Evolutionary conservation across 2,329 filamentous ascomycete genomes (phyloP), one percentile per base, ranked within the genome.

Genomic region (Apiospora sp.): DNA sequence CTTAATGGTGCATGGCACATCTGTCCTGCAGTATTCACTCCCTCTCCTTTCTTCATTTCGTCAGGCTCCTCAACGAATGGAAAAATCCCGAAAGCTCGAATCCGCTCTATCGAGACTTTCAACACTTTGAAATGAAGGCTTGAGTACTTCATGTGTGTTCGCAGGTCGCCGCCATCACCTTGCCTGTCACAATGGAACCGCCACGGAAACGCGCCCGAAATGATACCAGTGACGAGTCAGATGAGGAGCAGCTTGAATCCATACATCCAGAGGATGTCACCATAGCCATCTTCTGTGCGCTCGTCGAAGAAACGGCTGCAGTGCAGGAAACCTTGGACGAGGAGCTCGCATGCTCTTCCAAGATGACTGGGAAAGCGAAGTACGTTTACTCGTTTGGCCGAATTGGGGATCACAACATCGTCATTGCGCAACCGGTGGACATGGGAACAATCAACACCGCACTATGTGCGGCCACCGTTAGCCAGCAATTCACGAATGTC

Each of bases 251-350:
- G 44, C 64, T 73, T 30, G n/a, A 27, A 34, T 24, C 13, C 1
- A 72, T 73, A 4, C 41, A 1, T 16, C 70, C 73, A 3, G 22
- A 69, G 2, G 67, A 74, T 22, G 69, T 74, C 43, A 74, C 72
- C 14, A 61, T 74, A 46, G 72, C 72, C 24, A 73, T 74, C 4
- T 74, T 74, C 70, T 74, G 72, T 27, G 73, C 73, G 13, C 72
- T 74, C 2, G 69, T 70, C n/a, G 49, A 68, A 3, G 73, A 73
- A 41, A 70, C 72, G 2, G 68, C 71, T 14, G 73, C 72, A 12
- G 72, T 74, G 14, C 71, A 61, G 51, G 69, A 73, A 54, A 72
- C 24, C 12, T 61, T 74, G 4, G 73, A 74, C 30, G 24, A 71
- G 68, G 58, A 73, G 30, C 72, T 73, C 41, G 41, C 22, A 49